Evolutionary conservation across 148 eudicot species (phyloP), one percentile per base, ranked within the genome.

Genomic region (Cornus florida): DNA sequence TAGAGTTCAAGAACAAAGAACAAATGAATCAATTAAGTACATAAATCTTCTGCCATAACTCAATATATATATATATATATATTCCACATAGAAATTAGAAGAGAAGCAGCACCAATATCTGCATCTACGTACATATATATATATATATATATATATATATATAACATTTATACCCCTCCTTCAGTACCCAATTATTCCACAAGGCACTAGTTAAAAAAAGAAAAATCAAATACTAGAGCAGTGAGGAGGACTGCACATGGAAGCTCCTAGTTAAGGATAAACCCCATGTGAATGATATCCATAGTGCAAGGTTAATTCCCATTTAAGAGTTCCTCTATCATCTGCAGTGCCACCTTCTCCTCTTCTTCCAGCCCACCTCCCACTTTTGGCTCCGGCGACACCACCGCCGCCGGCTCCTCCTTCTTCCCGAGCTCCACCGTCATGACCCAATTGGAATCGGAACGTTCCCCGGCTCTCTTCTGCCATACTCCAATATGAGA

Each of bases 321-420:
- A 60, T 88, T 89, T 0, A 90, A 85, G 23, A 90, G 86, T 71
- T 90, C 93, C 72, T 90, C 93, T 10, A 90, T 87, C 93, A 90
- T 90, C 83, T 90, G 91, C 80, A 90, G 76, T 33, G 93, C 91
- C 64, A 87, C 75, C 68, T 75, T 89, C 69, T 90, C 93, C 78
- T 90, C 93, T 28, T 90, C 93, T 68, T 82, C 86, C 50, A 88
- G 41, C 5, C 79, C 83, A 56, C 50, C 77, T 71, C 70, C 76
- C 24, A 6, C 22, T 6, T 43, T 73, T 5, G 2, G 19, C 46
- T 13, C 20, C 43, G 11, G 2, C 64, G 23, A 1, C 64, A 2
- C 0, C 69, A 2, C 23, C 22, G 2, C 57, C 32, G 22, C 3
- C 22, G 50, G 56, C 28, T 22, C 7, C 10, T 43, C 72, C 17